Evolutionary conservation across 1,284 basidiomycete species (phyloP).

Genomic region (Mrakiaceae sp.): DNA sequence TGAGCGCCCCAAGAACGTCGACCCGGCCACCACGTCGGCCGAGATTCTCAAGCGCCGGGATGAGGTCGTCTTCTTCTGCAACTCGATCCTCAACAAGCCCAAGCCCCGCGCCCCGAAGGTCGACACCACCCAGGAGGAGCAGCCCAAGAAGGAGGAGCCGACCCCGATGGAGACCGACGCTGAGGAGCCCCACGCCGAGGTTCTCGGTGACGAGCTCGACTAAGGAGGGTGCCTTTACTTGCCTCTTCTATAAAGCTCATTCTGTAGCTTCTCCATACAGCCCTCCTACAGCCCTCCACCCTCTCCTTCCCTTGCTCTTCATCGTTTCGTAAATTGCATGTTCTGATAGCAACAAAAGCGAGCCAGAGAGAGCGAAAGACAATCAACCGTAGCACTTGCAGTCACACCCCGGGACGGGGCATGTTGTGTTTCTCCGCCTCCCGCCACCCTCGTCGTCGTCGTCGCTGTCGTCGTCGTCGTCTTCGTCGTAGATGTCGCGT

Average conservation of each 20-base stretch:
- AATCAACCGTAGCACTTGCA: conserved; percentile 12
- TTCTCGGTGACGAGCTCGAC: conserved; percentile 57
- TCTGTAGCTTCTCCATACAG: not conserved
- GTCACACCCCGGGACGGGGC: conserved; percentile 11
- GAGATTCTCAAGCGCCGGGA: conserved; percentile 82
- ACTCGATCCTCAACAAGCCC: conserved; percentile 70
- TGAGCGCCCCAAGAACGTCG: conserved; percentile 71
- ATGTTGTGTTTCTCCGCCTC: conserved; percentile 1
- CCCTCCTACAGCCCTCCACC: not conserved
- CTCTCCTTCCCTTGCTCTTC: not conserved
- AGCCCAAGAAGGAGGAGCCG: conserved; percentile 35
- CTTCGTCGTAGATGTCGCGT: not conserved
- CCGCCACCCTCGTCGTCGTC: conserved; percentile 1
- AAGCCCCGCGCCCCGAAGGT: conserved; percentile 65
- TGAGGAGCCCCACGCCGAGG: conserved; percentile 39
- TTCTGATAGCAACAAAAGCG: not conserved
- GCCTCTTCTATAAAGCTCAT: not conserved
- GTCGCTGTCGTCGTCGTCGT: not conserved
- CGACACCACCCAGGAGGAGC: conserved; percentile 19
- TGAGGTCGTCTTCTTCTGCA: conserved; percentile 72
- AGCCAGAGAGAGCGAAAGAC: not conserved
- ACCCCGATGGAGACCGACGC: conserved; percentile 38
- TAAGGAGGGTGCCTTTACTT: not conserved
- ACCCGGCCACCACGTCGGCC: conserved; percentile 63
- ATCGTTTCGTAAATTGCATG: not conserved